Evolutionary conservation across 75 land plant genomes (phyloP), one percentile per base, ranked within the genome.

Genomic region (Chamaecyparis obtusa): DNA sequence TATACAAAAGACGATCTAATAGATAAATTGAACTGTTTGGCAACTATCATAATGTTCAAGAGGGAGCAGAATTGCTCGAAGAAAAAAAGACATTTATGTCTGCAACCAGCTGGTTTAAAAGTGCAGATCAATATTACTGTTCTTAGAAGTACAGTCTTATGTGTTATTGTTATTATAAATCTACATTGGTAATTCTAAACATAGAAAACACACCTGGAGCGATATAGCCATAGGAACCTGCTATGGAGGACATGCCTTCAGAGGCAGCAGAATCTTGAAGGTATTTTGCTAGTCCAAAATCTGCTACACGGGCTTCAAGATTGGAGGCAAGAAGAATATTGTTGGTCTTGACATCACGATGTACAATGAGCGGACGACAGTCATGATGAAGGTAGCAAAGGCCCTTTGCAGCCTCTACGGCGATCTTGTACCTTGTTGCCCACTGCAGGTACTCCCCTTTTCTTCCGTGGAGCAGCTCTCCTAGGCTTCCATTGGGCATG

Each of bases 401-500:
- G 37, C 97, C 97, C 87, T 89, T 89, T 5, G 97, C 97, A 27
- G 97, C 96, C 80, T 95, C 97, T n/a, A 93, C 83, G 36, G 96
- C 97, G 41, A 96, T 96, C 85, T 92, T 90, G 55, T 91, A 88
- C 87, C 97, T 87, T 49, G 83, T 84, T 0, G 87, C 91, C 98
- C 98, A 96, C 15, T 90, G 88, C 56, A 93, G 87, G 74, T 85
- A 78, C 5, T 85, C 89, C 0, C 90, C 93, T 74, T 86, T 90
- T 78, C 85, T 88, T 46, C 90, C 91, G 85, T 96, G 98, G 9
- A 96, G 90, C 72, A 92, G 92, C 87, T 96, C 97, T 14, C 97
- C 99, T 39, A 97, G 89, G 89, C 97, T 95, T 9, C 99, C 99
- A 86, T 97, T 95, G 0, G 93, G 92, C 99, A 97, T 97, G 96